Evolutionary conservation across 192 early-diverging fungal genomes (phyloP).

Genomic region (Coemansia sp.): DNA sequence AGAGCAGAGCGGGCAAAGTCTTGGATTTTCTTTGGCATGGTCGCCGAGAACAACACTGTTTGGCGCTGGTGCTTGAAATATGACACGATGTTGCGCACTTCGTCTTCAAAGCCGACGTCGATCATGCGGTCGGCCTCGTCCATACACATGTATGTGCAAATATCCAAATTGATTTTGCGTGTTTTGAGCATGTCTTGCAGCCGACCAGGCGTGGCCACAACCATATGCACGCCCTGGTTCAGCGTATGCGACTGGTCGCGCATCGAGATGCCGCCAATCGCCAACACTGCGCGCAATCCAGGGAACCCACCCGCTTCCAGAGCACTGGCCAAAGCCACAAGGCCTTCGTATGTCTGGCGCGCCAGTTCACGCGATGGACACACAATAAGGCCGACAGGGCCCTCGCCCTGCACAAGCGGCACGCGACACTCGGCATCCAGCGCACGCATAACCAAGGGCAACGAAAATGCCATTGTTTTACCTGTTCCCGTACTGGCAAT

Average conservation of each 20-base stretch:
- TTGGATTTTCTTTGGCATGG: constrained; percentile 99
- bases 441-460: constrained; percentile 91
- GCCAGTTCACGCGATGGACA: constrained; percentile 97
- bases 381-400: constrained; percentile 90
- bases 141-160: constrained; percentile 88
- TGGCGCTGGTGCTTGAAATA: constrained; percentile 94
- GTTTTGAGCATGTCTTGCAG: constrained; percentile 89
- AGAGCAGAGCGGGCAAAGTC: constrained; percentile 90
- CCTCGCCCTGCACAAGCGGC: constrained; percentile 80
- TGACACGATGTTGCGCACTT: constrained; percentile 92
- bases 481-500: constrained; percentile 98
- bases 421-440: constrained; percentile 86
- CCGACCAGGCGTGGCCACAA: constrained; percentile 93
- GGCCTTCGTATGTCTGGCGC: constrained; percentile 86
- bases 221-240: constrained; percentile 81
- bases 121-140: constrained; percentile 99
- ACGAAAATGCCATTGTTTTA: constrained; percentile 91
- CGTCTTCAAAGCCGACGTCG: constrained; percentile 98
- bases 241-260: constrained; percentile 76
- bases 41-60: constrained; percentile 93
- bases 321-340: constrained; percentile 62
- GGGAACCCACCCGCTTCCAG: constrained; percentile 67
- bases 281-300: constrained; percentile 72
- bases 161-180: constrained; percentile 81
- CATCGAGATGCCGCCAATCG: constrained; percentile 95